These are phyloP conservation scores for Cnidoscolus chayamansa DNA, from an alignment of 441 rosid genomes.

Conservation along the genomic window DNA sequence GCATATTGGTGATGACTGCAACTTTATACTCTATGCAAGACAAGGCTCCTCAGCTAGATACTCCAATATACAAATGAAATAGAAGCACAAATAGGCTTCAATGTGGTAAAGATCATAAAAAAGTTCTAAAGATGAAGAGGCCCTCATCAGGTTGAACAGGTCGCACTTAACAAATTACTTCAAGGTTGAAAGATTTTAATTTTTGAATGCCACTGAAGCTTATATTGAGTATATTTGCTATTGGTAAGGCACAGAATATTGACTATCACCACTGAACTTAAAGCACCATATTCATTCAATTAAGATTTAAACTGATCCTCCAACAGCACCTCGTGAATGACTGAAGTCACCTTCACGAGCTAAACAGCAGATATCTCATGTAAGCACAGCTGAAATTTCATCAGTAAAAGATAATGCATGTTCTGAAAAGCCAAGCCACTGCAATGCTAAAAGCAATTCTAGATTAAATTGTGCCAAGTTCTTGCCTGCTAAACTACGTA, in stretches of 20 bases:
- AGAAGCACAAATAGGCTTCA: background rate
- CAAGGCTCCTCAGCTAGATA: background rate
- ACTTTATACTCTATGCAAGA: background rate
- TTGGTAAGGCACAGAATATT: background rate
- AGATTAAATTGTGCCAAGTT: background rate
- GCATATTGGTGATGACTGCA: background rate
- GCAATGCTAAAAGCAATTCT: background rate
- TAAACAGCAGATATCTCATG: background rate
- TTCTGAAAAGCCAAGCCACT: background rate
- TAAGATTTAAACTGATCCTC: background rate
- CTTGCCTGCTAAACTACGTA: background rate
- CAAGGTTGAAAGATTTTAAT: background rate
- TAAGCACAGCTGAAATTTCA: background rate
- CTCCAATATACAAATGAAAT: background rate
- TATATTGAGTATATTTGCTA: background rate
- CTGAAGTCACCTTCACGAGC: background rate
- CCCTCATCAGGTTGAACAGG: background rate
- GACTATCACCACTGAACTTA: background rate
- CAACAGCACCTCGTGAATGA: background rate
- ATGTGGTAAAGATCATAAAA: background rate
- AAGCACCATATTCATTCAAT: too few species aligned
- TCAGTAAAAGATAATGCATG: background rate
- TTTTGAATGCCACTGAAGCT: background rate
- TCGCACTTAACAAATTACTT: background rate
- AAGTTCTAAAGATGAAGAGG: background rate